phyloP scores from a whole-genome alignment of 1,139 yeast genomes.

The Taiozyma sp. region DNA sequence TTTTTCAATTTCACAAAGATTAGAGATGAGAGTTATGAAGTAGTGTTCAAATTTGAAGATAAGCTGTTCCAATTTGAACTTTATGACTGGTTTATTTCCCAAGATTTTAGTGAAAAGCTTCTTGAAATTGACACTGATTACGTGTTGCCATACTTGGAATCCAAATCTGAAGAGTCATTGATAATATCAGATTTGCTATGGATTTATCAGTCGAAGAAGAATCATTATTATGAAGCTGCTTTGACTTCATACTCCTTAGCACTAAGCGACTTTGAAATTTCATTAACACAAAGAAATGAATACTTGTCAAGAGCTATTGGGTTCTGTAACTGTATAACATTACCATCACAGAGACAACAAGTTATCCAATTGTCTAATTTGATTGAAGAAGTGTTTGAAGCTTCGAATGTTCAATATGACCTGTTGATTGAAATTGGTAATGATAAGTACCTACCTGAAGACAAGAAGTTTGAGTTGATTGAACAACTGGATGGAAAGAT shows the following conservation, averaged over 20 bases:
- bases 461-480: conserved; percentile 39
- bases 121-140: conserved; percentile 78
- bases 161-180: conserved; percentile 61
- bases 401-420: conserved; percentile 87
- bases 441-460: conserved; percentile 52
- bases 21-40: conserved; percentile 67
- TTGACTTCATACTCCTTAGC: conserved; percentile 72
- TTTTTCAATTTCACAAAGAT: conserved; percentile 41
- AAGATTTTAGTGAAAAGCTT: conserved; percentile 71
- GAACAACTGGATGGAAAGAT: conserved; percentile 58
- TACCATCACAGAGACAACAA: conserved; percentile 70
- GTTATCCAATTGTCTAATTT: conserved; percentile 64
- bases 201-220: conserved; percentile 84
- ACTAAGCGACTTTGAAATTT: conserved; percentile 63
- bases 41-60: conserved; percentile 71
- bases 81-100: conserved; percentile 86
- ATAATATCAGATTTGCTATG: conserved; percentile 79
- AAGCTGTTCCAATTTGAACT: conserved; percentile 83
- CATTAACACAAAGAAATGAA: conserved; percentile 73
- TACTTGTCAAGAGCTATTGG: conserved; percentile 90
- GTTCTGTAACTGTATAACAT: conserved; percentile 80
- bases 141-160: conserved; percentile 70
- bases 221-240: conserved; percentile 77
- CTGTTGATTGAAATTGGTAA: conserved; percentile 50
- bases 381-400: conserved; percentile 79